A percentile compares a stretch with the other conserved stretches of the same genome.
These are phyloP conservation scores for Neurospora pannonica DNA, from an alignment of 495 filamentous ascomycete species.

Conservation along the genomic window DNA sequence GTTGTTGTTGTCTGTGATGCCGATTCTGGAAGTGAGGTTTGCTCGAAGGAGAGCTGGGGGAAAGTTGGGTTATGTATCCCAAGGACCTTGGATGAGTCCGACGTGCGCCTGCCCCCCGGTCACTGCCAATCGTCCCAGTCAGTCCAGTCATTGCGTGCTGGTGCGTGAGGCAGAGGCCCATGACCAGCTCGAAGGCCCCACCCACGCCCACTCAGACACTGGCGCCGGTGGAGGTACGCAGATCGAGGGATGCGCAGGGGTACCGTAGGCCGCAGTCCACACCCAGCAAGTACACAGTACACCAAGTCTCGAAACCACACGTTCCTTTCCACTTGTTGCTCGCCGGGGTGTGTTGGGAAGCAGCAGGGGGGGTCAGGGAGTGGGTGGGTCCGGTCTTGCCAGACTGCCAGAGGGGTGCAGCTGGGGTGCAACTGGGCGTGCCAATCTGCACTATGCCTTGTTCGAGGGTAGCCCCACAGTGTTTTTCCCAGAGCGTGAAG, in stretches of 20 bases:
- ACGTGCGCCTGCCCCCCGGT: slow-evolving; percentile 9
- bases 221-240: slow-evolving; percentile 16
- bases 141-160: slow-evolving; percentile 10
- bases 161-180: slow-evolving; percentile 20
- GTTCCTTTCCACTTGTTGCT: neutral
- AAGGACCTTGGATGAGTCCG: neutral
- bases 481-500: slow-evolving; percentile 5
- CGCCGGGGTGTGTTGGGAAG: neutral
- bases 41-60: slow-evolving; percentile 17
- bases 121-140: slow-evolving; percentile 7
- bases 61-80: slow-evolving; percentile 23
- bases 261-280: slow-evolving; percentile 11
- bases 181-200: slow-evolving; percentile 24
- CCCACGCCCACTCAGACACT: slow-evolving; percentile 24
- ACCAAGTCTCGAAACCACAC: slow-evolving; percentile 7
- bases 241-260: slow-evolving; percentile 2
- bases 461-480: slow-evolving; percentile 4
- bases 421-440: slow-evolving; percentile 1
- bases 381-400: slow-evolving; percentile 15
- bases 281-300: slow-evolving; percentile 6
- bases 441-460: slow-evolving; percentile 22
- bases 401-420: slow-evolving; percentile 12
- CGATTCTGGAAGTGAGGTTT: slow-evolving; percentile 15
- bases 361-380: slow-evolving; percentile 7
- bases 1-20: slow-evolving; percentile 17